phyloP scores from a whole-genome alignment of 306 rosid species.

The Abrus pulchellus region DNA sequence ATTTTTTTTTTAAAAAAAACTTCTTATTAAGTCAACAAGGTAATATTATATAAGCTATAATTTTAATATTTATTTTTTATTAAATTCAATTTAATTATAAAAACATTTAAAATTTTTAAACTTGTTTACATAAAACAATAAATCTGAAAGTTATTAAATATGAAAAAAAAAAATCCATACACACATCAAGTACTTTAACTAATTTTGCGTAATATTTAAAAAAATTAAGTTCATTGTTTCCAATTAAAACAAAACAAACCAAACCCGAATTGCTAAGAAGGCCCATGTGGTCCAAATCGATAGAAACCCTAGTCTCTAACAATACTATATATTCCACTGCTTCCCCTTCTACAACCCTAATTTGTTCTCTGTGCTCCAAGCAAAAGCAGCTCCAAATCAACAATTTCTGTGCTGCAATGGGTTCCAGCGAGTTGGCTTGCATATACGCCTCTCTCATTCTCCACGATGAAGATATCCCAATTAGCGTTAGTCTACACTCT shows the following conservation, averaged over 20 bases:
- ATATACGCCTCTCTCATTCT: conserved; percentile 69
- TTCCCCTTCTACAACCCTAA: conserved; percentile 29
- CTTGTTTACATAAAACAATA: too few relatives aligned
- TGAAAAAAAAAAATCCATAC: too few relatives aligned
- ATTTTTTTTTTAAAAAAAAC: too few relatives aligned
- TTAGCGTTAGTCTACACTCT: conserved; percentile 60
- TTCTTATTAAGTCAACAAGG: too few relatives aligned
- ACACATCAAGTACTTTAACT: too few relatives aligned
- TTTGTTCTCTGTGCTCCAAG: background rate
- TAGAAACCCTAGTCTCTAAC: conserved; percentile 38
- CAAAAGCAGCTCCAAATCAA: background rate
- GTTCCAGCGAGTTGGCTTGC: conserved; percentile 67
- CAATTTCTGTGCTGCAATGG: conserved; percentile 51
- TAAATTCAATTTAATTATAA: too few relatives aligned
- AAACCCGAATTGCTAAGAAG: background rate
- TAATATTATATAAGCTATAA: too few relatives aligned
- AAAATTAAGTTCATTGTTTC: too few relatives aligned
- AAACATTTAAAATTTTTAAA: too few relatives aligned
- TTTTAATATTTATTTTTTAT: too few relatives aligned
- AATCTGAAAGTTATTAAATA: too few relatives aligned
- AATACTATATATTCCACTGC: conserved; percentile 26
- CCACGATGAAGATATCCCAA: conserved; percentile 70
- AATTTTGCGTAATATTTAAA: too few relatives aligned
- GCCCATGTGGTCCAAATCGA: conserved; percentile 36
- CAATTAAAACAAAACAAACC: background rate